Evolutionary conservation across 768 basidiomycete species (phyloP).

Genomic region (Trametes punicea): DNA sequence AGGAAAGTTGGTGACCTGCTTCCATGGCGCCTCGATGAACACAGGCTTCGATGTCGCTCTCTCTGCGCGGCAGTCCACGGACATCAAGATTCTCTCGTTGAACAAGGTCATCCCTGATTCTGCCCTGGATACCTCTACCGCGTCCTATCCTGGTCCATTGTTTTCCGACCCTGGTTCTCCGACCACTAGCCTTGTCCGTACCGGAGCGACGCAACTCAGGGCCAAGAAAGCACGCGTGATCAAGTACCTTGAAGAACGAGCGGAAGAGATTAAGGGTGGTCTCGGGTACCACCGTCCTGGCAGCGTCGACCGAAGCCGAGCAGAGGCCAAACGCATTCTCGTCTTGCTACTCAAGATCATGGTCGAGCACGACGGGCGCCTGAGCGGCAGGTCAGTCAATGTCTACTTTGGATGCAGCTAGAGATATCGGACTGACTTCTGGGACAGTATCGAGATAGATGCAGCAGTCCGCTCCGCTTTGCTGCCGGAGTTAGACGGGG

Average conservation of each 20-base stretch:
- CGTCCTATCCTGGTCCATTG: constrained; percentile 82
- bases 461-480: constrained; percentile 70
- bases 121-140: constrained; percentile 49
- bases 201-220: constrained; percentile 62
- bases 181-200: constrained; percentile 64
- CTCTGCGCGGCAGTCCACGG: constrained; percentile 65
- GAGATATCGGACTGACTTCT: background rate
- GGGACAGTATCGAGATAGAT: constrained; percentile 61
- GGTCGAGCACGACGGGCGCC: constrained; percentile 85
- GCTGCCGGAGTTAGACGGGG: constrained; percentile 46
- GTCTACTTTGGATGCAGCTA: background rate
- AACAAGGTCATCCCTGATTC: constrained; percentile 69
- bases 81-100: constrained; percentile 64
- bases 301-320: constrained; percentile 49
- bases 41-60: constrained; percentile 79
- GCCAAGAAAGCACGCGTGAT: constrained; percentile 78
- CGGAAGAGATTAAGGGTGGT: constrained; percentile 74
- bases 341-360: constrained; percentile 73
- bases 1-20: constrained; percentile 87
- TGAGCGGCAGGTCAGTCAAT: constrained; percentile 74
- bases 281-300: constrained; percentile 62
- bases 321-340: constrained; percentile 75
- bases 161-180: constrained; percentile 70
- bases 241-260: constrained; percentile 73
- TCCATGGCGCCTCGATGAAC: constrained; percentile 63